Conservation (phyloP, 495 filamentous ascomycete genomes). For the Barbatosphaeria neglecta region DNA sequence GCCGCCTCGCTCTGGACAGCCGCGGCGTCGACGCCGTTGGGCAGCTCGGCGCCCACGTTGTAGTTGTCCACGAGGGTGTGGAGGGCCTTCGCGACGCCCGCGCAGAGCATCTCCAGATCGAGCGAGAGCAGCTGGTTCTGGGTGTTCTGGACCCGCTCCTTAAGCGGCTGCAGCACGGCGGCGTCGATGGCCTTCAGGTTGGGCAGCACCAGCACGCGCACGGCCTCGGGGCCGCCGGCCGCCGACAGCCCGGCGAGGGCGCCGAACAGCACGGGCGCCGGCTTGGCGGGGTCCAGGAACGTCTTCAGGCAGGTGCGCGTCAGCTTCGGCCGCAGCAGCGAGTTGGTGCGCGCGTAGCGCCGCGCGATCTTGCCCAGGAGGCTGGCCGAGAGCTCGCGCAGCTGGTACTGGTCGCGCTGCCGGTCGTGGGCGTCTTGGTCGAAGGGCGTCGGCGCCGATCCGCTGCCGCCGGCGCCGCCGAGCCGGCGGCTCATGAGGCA, state of each 20-base stretch:
- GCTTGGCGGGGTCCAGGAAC: slow-evolving; percentile 74
- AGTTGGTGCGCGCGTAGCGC: slow-evolving; percentile 63
- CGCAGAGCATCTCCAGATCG: slow-evolving; percentile 53
- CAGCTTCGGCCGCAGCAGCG: slow-evolving; percentile 73
- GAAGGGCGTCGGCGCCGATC: slow-evolving; percentile 8
- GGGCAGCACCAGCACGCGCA: slow-evolving; percentile 69
- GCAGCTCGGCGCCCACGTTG: neutral
- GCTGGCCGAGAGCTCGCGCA: slow-evolving; percentile 74
- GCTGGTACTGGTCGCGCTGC: slow-evolving; percentile 54
- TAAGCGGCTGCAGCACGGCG: slow-evolving; percentile 48
- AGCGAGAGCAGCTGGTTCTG: slow-evolving; percentile 8
- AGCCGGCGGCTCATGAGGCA: slow-evolving; percentile 82
- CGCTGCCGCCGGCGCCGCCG: slow-evolving; percentile 27
- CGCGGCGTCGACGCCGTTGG: slow-evolving; percentile 18
- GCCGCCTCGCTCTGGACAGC: slow-evolving; percentile 30
- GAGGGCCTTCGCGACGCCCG: slow-evolving; percentile 49
- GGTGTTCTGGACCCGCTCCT: slow-evolving; percentile 44
- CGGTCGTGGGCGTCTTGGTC: slow-evolving; percentile 27
- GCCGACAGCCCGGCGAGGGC: slow-evolving; percentile 65
- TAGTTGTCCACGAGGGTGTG: slow-evolving; percentile 21
- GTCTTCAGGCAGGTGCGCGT: slow-evolving; percentile 80
- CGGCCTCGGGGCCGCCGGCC: slow-evolving; percentile 64
- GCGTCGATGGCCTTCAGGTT: slow-evolving; percentile 67
- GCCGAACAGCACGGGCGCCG: slow-evolving; percentile 74
- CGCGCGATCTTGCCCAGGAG: slow-evolving; percentile 60